Conservation (phyloP, 345 rosid species). For the Eutrema heterophyllum region DNA sequence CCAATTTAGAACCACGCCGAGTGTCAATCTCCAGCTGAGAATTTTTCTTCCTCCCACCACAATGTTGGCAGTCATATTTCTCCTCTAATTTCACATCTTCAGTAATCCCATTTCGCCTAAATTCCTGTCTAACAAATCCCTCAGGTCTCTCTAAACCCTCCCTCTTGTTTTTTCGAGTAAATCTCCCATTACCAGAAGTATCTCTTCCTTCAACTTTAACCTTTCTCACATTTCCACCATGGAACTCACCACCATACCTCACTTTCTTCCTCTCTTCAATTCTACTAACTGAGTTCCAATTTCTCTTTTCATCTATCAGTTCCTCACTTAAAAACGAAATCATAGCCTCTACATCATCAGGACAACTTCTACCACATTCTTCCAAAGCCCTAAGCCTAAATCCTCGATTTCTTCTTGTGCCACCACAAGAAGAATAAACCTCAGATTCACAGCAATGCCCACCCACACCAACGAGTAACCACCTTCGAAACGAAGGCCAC, state of each 20-base stretch:
- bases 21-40: conserved; percentile 10
- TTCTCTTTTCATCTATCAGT: conserved; percentile 39
- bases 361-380: conserved; percentile 33
- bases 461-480: conserved; percentile 45
- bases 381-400: conserved; percentile 35
- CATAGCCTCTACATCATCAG: conserved; percentile 59
- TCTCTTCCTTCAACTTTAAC: conserved; percentile 19
- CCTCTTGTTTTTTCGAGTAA: background rate
- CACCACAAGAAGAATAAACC: conserved; percentile 39
- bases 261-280: conserved; percentile 40
- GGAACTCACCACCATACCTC: conserved; percentile 31
- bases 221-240: conserved; percentile 37
- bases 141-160: background rate
- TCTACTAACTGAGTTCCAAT: conserved; percentile 32
- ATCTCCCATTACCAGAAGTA: background rate
- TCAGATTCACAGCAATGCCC: conserved; percentile 31
- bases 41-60: conserved; percentile 13
- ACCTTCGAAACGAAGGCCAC: conserved; percentile 53
- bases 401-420: conserved; percentile 38
- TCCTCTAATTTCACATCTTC: conserved; percentile 8
- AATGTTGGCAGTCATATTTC: conserved; percentile 27
- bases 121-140: too few species aligned
- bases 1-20: conserved; percentile 35
- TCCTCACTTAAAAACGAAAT: conserved; percentile 79
- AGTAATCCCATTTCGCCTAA: background rate